Conservation (phyloP, 2,329 filamentous ascomycete species). For the Alternaria brassicae region DNA sequence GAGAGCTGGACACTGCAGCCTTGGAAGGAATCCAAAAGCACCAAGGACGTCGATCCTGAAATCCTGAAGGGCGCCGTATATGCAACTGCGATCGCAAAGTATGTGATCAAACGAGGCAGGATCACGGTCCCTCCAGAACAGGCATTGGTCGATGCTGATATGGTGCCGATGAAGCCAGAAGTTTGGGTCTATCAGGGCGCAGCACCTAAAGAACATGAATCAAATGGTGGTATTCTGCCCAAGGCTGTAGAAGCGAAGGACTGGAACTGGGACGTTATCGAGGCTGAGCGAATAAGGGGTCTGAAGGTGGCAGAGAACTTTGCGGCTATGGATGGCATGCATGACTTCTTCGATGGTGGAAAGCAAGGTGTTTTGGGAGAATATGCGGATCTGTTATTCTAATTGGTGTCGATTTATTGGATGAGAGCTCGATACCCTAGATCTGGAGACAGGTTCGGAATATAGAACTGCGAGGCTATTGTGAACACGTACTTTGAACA, state of each 20-base stretch:
- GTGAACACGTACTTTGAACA: background rate
- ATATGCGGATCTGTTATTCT: conserved; percentile 50
- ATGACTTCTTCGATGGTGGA: conserved; percentile 58
- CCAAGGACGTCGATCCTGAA: conserved; percentile 35
- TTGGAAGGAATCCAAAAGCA: conserved; percentile 47
- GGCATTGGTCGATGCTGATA: conserved; percentile 71
- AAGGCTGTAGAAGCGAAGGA: conserved; percentile 47
- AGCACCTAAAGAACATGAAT: conserved; percentile 15
- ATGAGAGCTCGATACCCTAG: conserved; percentile 1
- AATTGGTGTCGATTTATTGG: background rate
- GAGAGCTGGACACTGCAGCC: conserved; percentile 55
- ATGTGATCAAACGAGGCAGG: conserved; percentile 63
- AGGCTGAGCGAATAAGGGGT: conserved; percentile 63
- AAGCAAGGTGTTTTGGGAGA: conserved; percentile 54
- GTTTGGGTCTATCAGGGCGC: conserved; percentile 52
- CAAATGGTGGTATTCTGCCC: conserved; percentile 29
- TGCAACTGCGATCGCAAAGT: conserved; percentile 58
- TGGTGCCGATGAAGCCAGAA: conserved; percentile 76
- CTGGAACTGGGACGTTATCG: conserved; percentile 68
- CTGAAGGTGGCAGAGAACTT: conserved; percentile 64
- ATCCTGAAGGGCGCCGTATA: conserved; percentile 55
- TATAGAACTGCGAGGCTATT: background rate
- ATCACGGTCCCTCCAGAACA: conserved; percentile 85
- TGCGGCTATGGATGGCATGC: conserved; percentile 60
- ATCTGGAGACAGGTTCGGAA: background rate